Base-by-base conservation (phyloP, 306 rosid species). In the Cucurbita ficifolia region DNA sequence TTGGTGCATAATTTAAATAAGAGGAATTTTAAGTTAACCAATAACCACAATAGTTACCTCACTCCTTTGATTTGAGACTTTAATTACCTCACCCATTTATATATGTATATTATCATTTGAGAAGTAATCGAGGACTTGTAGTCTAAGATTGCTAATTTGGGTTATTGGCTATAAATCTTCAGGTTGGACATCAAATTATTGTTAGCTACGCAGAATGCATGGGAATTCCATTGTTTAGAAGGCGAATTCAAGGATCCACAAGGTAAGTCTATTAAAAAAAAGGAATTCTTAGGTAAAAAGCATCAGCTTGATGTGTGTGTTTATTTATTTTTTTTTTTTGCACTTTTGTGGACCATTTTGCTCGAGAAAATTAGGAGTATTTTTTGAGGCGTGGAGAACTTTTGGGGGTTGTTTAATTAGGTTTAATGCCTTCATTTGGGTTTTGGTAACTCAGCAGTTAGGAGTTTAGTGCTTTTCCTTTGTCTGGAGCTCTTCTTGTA, bases 181-280 rank as follows among this genome's bases (percentile, higher is more conserved):
- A 93, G 98, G 98, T 93, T 81, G 98, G 98, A 76, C 98, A 93
- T 84, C 98, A 93, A 82, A 93, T 93, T 76, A 78, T 93, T 70
- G 81, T 86, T 76, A 72, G 85, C 74, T 93, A 88, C 72, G 96
- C 97, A 36, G 92, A 93, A 83, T 93, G 98, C 89, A 93, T 90
- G 98, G 94, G 98, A 75, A 72, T 93, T 74, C 98, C 98, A 56
- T 81, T 93, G 86, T 93, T 90, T 78, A 86, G 98, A 83, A 89
- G 88, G 87, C 78, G 90, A 80, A 90, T 93, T 77, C 91, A 81
- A 81, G 98, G 98, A 83, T 90, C 97, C 77, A 68, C 98, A 77
- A 90, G 96, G 98, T 88, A 93, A 88, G 96, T 55, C 79, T 81
- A 84, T 82, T 83, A 72, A 62, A 71, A 52, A 53, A 60, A 73